Evolutionary conservation across 305 asterid species (phyloP).

Genomic region (Fraxinus floribunda): DNA sequence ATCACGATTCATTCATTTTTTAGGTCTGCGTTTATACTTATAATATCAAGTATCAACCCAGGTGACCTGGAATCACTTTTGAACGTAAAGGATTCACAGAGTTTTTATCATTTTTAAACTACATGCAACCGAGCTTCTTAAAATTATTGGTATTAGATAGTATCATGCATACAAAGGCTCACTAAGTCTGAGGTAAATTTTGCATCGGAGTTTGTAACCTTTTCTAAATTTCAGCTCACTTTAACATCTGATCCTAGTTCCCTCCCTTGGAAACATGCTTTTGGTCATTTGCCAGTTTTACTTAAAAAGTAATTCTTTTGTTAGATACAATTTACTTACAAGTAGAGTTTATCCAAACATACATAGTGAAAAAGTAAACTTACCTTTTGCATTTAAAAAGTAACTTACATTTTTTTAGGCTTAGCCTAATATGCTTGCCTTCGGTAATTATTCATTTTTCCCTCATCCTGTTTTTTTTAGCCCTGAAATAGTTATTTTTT

Average conservation of each 20-base stretch:
- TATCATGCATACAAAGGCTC: neutral
- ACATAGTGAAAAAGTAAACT: neutral
- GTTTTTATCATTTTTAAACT: neutral
- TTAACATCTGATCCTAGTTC: neutral
- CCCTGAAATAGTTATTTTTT: neutral
- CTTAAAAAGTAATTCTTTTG: neutral
- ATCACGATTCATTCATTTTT: neutral
- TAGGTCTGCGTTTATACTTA: neutral
- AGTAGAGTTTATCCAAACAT: neutral
- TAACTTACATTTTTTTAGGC: neutral
- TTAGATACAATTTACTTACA: neutral
- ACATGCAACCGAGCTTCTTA: neutral
- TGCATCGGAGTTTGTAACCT: neutral
- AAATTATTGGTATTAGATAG: neutral
- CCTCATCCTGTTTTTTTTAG: neutral
- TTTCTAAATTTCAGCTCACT: neutral
- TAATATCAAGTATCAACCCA: neutral
- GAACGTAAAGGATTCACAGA: neutral
- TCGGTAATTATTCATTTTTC: neutral
- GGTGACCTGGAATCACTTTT: neutral
- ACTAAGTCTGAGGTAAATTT: neutral
- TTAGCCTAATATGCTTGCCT: neutral
- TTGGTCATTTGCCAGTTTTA: neutral
- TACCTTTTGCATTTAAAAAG: neutral
- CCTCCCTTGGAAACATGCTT: neutral